Base-by-base conservation (phyloP, 139 green algal genomes). In the Picochlorum sp. region DNA sequence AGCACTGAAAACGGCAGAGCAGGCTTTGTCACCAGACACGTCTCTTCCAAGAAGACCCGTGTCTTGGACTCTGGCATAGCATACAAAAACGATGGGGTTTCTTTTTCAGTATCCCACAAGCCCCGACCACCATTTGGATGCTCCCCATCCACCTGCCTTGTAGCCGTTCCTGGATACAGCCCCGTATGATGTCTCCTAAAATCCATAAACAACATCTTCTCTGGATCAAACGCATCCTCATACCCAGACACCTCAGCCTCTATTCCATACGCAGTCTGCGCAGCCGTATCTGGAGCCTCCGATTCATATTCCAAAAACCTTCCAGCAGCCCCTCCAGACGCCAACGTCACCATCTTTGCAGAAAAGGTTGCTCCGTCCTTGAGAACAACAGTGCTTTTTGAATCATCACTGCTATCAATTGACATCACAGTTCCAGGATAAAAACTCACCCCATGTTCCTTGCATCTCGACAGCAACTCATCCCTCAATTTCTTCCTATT, bases 181-280 rank as follows among this genome's bases (percentile, higher is more conserved):
- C 73, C 61, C 0, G 90, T 82, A 79, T 98, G 90, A 68, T 90
- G 81, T 61, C 97, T 87, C 8, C 92, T 69, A 90, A 95, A 99
- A 86, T 99, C 94, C 94, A 99, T 99, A 82, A 99, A 98, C 46
- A 98, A 70, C 94, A 99, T 99, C 13, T 78, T 84, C 18, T 79
- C 64, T 0, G 41, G 23, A 15, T 83, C 77, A 69, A 90, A 96
- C 2, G 61, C 69, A 0, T 75, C 68, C 0, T 75, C 64, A 61
- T 95, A 96, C 16, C 85, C 66, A 56, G 65, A 66, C 60, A 79
- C 66, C 61, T 71, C 83, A 61, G 79, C 83, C 32, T 97, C 76
- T 41, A 98, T 95, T 51, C 94, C 94, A 69, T 96, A 99, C 10
- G 94, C 94, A 4, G 82, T 94, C 75, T 98, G 92, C 70, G 91